These are phyloP conservation scores for Tricholoma sp. DNA, from an alignment of 768 basidiomycete genomes.

Conservation along the genomic window DNA sequence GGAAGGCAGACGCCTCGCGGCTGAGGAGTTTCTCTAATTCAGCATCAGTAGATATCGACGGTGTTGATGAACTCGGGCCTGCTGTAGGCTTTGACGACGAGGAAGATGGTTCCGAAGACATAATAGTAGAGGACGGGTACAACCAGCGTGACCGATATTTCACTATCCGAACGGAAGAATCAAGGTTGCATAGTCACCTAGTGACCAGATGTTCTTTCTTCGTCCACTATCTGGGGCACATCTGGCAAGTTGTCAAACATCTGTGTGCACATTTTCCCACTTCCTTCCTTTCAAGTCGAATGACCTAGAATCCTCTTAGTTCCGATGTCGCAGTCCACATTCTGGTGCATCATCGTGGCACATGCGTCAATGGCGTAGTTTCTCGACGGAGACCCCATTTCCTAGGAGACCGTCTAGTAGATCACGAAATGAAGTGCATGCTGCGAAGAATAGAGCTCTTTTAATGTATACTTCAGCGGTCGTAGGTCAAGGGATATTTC, in stretches of 20 bases:
- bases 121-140: conserved; percentile 1
- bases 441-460: conserved; percentile 61
- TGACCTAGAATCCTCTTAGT: conserved; percentile 11
- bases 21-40: conserved; percentile 80
- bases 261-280: neutral
- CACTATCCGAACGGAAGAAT: too few relatives aligned
- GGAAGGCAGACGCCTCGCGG: conserved; percentile 79
- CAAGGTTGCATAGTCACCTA: neutral
- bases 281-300: neutral
- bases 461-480: conserved; percentile 84
- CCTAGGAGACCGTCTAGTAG: conserved; percentile 7
- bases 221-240: conserved; percentile 1
- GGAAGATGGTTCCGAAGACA: conserved; percentile 12
- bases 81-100: conserved; percentile 20
- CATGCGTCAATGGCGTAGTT: conserved; percentile 5
- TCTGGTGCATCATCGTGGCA: neutral
- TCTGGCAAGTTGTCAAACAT: neutral
- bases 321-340: conserved; percentile 1
- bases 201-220: conserved; percentile 8
- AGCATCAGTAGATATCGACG: conserved; percentile 28
- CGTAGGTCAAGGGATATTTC: conserved; percentile 37
- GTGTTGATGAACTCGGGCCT: neutral
- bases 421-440: conserved; percentile 38
- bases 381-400: conserved; percentile 10
- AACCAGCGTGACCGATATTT: neutral